Evolutionary conservation across 371 early-diverging fungal species (phyloP).

Genomic region (Mucor plumbeus): DNA sequence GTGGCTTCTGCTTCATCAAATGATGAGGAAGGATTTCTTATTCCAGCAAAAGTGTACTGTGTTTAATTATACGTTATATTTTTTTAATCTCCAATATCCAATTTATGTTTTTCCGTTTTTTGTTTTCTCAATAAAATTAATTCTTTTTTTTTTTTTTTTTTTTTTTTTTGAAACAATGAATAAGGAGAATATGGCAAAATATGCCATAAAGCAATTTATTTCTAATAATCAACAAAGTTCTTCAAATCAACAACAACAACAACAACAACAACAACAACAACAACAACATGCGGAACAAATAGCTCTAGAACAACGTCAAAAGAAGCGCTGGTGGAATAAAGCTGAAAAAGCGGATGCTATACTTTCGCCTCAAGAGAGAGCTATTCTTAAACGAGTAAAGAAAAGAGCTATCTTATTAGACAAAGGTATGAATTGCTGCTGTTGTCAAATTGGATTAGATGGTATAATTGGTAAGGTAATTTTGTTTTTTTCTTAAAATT

Average conservation of each 20-base stretch:
- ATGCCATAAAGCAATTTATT: slow-evolving; percentile 24
- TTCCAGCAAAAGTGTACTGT: slow-evolving; percentile 46
- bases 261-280: neutral
- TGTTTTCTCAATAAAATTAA: neutral
- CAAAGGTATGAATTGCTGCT: slow-evolving; percentile 47
- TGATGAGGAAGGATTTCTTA: slow-evolving; percentile 33
- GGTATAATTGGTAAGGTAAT: slow-evolving; percentile 54
- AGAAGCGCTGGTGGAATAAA: slow-evolving; percentile 41
- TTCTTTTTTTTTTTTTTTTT: slow-evolving; percentile 1
- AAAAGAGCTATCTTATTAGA: slow-evolving; percentile 46
- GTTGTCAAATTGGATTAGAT: slow-evolving; percentile 56
- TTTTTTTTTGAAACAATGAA: slow-evolving; percentile 15
- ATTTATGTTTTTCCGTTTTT: too few species aligned
- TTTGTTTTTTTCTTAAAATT: neutral
- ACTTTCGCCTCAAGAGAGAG: slow-evolving; percentile 34
- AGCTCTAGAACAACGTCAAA: slow-evolving; percentile 9
- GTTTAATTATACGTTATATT: slow-evolving; percentile 11
- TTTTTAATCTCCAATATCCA: neutral
- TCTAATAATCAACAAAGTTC: neutral
- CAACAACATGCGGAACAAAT: neutral
- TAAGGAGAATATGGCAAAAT: slow-evolving; percentile 26
- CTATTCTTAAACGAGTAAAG: slow-evolving; percentile 42
- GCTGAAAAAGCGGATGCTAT: slow-evolving; percentile 36
- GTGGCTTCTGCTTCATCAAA: slow-evolving; percentile 29
- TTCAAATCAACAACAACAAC: neutral